Conservation (phyloP, 768 basidiomycete species). For the Psilocybe subaeruginosa region DNA sequence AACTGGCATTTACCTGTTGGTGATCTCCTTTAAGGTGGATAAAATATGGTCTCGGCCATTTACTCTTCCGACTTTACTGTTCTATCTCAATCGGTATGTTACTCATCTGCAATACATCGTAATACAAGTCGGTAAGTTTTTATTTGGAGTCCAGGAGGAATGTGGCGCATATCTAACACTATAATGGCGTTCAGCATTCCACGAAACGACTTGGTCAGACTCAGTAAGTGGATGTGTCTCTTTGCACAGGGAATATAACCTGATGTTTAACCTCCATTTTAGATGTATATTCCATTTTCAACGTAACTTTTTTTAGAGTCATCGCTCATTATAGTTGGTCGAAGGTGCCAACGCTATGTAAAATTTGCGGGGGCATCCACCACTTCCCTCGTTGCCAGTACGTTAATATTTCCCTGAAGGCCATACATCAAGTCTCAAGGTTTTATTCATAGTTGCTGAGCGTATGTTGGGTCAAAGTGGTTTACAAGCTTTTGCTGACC, state of each 20-base stretch:
- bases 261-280: neutral
- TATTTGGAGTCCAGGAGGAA: neutral
- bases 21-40: conserved; percentile 17
- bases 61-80: conserved; percentile 21
- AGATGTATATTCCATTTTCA: conserved; percentile 17
- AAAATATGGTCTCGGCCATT: conserved; percentile 25
- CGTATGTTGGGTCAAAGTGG: conserved; percentile 8
- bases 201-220: conserved; percentile 25
- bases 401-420: neutral
- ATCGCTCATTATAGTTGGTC: neutral
- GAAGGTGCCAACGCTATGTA: conserved; percentile 26
- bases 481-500: neutral
- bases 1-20: neutral
- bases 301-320: neutral
- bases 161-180: neutral
- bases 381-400: conserved; percentile 25
- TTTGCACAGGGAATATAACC: neutral
- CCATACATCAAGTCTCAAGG: neutral
- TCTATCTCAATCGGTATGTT: conserved; percentile 26
- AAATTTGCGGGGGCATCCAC: conserved; percentile 25
- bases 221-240: conserved; percentile 13
- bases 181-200: conserved; percentile 14
- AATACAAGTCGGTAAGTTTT: conserved; percentile 24
- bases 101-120: conserved; percentile 27
- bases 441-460: conserved; percentile 18